Evolutionary conservation across 2,329 filamentous ascomycete species (phyloP).

Genomic region (Epichloe sibirici): DNA sequence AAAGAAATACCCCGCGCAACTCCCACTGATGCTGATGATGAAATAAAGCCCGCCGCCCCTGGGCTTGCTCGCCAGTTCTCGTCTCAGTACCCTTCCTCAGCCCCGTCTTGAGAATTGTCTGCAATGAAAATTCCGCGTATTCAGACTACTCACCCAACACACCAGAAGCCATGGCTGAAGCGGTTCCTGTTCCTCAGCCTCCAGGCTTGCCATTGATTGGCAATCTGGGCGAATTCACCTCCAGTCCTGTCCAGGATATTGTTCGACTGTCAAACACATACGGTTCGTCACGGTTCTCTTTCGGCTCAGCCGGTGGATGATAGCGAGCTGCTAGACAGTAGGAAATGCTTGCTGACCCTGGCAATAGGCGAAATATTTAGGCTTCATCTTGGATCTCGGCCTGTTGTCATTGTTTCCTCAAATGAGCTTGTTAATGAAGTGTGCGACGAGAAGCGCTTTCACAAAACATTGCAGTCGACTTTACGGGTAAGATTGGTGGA

Average conservation of each 20-base stretch:
- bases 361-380: slow-evolving; percentile 45
- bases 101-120: too few species aligned
- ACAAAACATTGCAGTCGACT: slow-evolving; percentile 39
- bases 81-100: too few species aligned
- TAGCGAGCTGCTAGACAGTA: too few species aligned
- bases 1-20: too few species aligned
- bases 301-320: not conserved
- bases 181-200: slow-evolving; percentile 47
- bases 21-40: too few species aligned
- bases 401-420: slow-evolving; percentile 38
- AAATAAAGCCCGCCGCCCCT: too few species aligned
- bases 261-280: slow-evolving; percentile 49
- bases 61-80: too few species aligned
- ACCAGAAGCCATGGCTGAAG: slow-evolving; percentile 18
- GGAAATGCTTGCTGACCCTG: too few species aligned
- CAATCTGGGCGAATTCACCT: slow-evolving; percentile 51
- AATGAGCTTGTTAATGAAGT: slow-evolving; percentile 48
- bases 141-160: not conserved
- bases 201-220: slow-evolving; percentile 53
- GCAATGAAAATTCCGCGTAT: too few species aligned
- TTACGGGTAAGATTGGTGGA: slow-evolving; percentile 24
- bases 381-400: slow-evolving; percentile 35
- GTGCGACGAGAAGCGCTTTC: slow-evolving; percentile 55
- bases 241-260: slow-evolving; percentile 43
- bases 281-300: slow-evolving; percentile 28